phyloP scores from a whole-genome alignment of 768 basidiomycete species.

The Kwoniella dendrophila region DNA sequence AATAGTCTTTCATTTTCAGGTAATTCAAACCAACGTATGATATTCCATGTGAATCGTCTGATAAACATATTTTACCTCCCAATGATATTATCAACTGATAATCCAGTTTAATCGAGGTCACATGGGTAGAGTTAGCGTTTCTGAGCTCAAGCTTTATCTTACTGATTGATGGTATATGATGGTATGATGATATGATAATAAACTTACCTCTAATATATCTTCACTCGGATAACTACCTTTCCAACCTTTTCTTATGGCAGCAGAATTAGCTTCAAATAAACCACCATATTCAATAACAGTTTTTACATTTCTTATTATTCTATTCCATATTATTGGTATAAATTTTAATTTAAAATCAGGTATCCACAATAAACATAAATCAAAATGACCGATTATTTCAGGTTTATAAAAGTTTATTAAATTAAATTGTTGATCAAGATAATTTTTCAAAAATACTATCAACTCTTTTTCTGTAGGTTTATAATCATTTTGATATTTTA shows the following conservation, averaged over 20 bases:
- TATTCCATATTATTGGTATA: conserved; percentile 61
- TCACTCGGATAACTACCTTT: conserved; percentile 74
- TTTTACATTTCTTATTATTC: conserved; percentile 72
- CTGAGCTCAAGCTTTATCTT: too few species aligned
- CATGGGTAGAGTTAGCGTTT: too few species aligned
- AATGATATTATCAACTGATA: conserved; percentile 69
- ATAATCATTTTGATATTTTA: conserved; percentile 56
- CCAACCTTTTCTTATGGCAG: conserved; percentile 93
- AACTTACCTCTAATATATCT: conserved; percentile 72
- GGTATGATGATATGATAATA: too few species aligned
- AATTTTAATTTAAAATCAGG: conserved; percentile 63
- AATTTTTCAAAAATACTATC: conserved; percentile 58
- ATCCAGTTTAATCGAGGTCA: too few species aligned
- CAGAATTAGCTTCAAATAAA: conserved; percentile 88
- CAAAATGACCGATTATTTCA: conserved; percentile 89
- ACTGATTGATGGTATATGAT: too few species aligned
- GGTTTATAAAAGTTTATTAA: conserved; percentile 73
- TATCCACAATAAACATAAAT: conserved; percentile 83
- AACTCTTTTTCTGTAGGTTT: conserved; percentile 8
- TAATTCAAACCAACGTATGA: conserved; percentile 88
- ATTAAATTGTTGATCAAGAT: conserved; percentile 82
- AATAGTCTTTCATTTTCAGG: conserved; percentile 66
- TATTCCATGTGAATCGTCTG: conserved; percentile 95
- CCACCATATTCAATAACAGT: conserved; percentile 80
- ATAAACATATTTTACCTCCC: conserved; percentile 77